Evolutionary conservation across 805 yeast species (phyloP), one percentile per base, ranked within the genome.

Genomic region (Starmerella roubikii): DNA sequence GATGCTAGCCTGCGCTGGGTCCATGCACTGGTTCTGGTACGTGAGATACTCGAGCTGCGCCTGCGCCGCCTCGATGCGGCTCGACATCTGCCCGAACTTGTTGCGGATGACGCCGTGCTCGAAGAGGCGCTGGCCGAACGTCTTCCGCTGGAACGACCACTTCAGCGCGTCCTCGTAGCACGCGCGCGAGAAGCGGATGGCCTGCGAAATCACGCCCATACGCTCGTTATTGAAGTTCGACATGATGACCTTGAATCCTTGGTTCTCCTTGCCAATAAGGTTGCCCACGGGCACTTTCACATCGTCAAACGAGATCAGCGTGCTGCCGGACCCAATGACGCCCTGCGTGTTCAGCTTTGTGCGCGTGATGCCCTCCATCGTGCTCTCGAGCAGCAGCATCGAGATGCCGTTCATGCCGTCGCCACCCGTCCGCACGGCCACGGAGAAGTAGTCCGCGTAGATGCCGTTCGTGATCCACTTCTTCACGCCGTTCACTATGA

Each of bases 391-490:
- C 27, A 63, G 55, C 38, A 63, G 53, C 49, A 64, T 54, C 20
- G 68, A 64, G 42, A 63, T 52, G 20, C 68, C 68, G 37, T 44
- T 48, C 65, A 60, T 59, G 32, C 67, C 67, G 4, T 49, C 50
- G 22, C 56, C 56, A 30, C 68, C 68, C 17, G 68, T 63, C 39
- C 68, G 64, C 32, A 62, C 67, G 13, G 68, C 68, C 7, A 62
- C 67, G 25, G 63, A 54, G 54, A 64, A 62, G 54, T 55, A 63
- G 53, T 63, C 67, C 30, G 67, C 56, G 56, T 57, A 62, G 40
- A 62, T 47, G 37, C 68, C 67, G 47, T 64, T 64, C 42, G 68
- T 64, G 55, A 63, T 63, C 67, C 68, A 63, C 52, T 63, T 64
- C 57, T 63, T 63, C 45, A 52, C 57, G 32, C 68, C 68, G 44